These are phyloP conservation scores for Closterium sp. DNA, from an alignment of 139 green algal genomes.

Conservation along the genomic window DNA sequence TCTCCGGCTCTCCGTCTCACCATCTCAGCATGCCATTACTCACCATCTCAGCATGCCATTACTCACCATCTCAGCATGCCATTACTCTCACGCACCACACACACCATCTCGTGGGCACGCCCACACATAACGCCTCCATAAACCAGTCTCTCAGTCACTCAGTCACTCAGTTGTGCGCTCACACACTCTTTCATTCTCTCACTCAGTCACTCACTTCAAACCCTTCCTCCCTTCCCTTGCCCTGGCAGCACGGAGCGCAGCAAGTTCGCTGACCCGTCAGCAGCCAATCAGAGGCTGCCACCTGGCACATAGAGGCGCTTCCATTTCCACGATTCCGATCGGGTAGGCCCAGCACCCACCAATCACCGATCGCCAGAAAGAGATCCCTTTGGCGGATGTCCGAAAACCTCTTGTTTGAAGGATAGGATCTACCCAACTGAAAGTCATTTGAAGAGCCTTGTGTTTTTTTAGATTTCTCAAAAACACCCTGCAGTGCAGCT, in stretches of 20 bases:
- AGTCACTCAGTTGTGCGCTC: background rate
- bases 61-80: no score
- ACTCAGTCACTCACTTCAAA: background rate
- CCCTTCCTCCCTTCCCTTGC: background rate
- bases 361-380: background rate
- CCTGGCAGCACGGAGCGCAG: background rate
- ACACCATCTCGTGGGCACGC: background rate
- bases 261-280: background rate
- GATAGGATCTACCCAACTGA: background rate
- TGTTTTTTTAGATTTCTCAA: no score
- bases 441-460: no score
- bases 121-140: background rate
- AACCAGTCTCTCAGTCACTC: background rate
- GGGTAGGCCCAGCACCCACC: background rate
- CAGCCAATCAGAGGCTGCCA: background rate
- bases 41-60: background rate
- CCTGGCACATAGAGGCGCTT: slow-evolving; percentile 21
- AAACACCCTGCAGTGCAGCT: no score
- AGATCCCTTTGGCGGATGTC: background rate
- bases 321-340: slow-evolving; percentile 40
- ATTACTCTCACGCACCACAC: background rate
- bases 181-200: background rate
- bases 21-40: background rate
- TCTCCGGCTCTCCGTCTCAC: no score
- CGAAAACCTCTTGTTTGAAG: background rate